Evolutionary conservation across 1,284 basidiomycete genomes (phyloP).

Genomic region (Cutaneotrichosporon sp.): DNA sequence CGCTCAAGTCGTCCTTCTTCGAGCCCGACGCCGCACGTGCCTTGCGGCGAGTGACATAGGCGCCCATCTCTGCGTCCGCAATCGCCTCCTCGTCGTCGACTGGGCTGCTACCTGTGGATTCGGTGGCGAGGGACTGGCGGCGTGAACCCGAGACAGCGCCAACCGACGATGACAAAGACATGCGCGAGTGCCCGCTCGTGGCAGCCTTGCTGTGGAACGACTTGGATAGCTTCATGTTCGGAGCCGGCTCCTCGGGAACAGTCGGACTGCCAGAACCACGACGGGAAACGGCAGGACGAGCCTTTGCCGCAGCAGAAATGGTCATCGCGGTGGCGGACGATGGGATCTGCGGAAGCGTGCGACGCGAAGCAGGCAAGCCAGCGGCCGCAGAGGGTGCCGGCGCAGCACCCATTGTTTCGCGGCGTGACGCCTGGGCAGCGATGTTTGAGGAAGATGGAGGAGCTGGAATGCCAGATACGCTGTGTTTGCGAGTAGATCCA

Average conservation of each 20-base stretch:
- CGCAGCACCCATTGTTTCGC: conserved; percentile 19
- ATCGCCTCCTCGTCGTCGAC: conserved; percentile 86
- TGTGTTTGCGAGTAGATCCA: conserved; percentile 38
- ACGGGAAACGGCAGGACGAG: conserved; percentile 22
- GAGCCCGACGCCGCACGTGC: conserved; percentile 69
- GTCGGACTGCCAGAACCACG: conserved; percentile 26
- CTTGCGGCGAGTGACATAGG: conserved; percentile 86
- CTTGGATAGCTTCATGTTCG: conserved; percentile 38
- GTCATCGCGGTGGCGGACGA: conserved; percentile 46
- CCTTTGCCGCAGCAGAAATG: conserved; percentile 44
- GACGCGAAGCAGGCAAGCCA: conserved; percentile 54
- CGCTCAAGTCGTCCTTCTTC: conserved; percentile 81
- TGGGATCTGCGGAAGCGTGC: conserved; percentile 60
- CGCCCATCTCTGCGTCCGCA: conserved; percentile 95
- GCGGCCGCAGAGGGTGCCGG: conserved; percentile 14
- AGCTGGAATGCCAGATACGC: conserved; percentile 23
- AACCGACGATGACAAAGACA: conserved; percentile 46
- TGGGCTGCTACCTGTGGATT: conserved; percentile 55
- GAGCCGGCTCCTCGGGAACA: conserved; percentile 16
- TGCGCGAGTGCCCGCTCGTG: conserved; percentile 22
- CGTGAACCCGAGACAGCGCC: conserved; percentile 34
- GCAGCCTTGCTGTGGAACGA: conserved; percentile 46
- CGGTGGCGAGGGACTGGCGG: conserved; percentile 38
- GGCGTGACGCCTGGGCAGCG: conserved; percentile 14
- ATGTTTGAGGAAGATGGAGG: conserved; percentile 12